phyloP scores from a whole-genome alignment of 2,329 filamentous ascomycete species.

The Laburnicola sp. region DNA sequence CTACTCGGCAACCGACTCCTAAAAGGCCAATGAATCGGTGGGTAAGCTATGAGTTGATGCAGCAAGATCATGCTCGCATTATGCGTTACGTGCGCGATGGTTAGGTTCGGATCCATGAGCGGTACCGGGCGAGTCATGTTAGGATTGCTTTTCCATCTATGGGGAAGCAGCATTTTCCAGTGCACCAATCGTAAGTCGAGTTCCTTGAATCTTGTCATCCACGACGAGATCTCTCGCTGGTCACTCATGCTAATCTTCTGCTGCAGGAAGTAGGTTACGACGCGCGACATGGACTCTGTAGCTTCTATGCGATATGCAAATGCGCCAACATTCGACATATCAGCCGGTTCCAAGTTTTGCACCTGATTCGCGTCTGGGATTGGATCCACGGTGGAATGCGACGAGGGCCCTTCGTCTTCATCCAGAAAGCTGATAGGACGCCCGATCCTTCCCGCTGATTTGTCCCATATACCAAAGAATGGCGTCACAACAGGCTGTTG shows the following conservation, averaged over 20 bases:
- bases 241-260: constrained; percentile 36
- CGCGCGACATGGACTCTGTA: constrained; percentile 40
- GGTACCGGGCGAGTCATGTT: too few species aligned
- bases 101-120: constrained; percentile 36
- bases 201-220: constrained; percentile 41
- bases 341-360: constrained; percentile 25
- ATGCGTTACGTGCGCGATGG: constrained; percentile 34
- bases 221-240: constrained; percentile 34
- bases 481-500: constrained; percentile 44
- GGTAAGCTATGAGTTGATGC: constrained; percentile 38
- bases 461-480: constrained; percentile 48
- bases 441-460: too few species aligned
- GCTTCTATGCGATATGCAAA: constrained; percentile 40
- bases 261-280: constrained; percentile 43
- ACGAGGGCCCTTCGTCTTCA: too few species aligned
- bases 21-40: constrained; percentile 34
- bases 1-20: constrained; percentile 23
- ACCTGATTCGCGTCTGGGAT: too few species aligned
- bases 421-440: too few species aligned
- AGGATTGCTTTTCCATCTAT: constrained; percentile 40
- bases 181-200: constrained; percentile 37
- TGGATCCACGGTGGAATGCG: too few species aligned
- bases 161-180: constrained; percentile 20
- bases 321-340: constrained; percentile 37
- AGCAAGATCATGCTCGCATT: constrained; percentile 32